Evolutionary conservation across 192 early-diverging fungal genomes (phyloP).

Genomic region (Coemansia sp.): DNA sequence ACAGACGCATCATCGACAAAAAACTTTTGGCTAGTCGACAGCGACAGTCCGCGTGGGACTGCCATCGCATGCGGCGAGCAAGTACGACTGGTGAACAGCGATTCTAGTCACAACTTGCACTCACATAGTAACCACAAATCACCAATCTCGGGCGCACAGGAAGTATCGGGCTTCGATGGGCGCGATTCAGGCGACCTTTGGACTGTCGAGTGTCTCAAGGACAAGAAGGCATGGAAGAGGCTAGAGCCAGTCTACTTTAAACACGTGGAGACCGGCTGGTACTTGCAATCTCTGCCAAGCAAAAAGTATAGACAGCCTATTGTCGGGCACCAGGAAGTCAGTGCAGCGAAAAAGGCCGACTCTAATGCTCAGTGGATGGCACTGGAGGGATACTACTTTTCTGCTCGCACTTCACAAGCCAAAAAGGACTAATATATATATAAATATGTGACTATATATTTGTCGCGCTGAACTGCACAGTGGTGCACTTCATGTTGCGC

Average conservation of each 20-base stretch:
- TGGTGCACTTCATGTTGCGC: conserved; percentile 58
- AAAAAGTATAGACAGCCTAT: conserved; percentile 52
- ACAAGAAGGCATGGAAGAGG: conserved; percentile 23
- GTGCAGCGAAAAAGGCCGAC: conserved; percentile 36
- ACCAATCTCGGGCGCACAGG: conserved; percentile 46
- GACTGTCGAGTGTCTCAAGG: conserved; percentile 38
- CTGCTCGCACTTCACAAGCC: not conserved
- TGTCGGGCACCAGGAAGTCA: conserved; percentile 46
- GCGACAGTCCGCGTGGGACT: conserved; percentile 11
- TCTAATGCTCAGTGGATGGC: conserved; percentile 50
- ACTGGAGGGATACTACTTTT: conserved; percentile 40
- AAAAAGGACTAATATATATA: not conserved
- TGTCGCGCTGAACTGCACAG: conserved; percentile 6
- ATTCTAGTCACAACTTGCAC: conserved; percentile 42
- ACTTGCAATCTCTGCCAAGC: conserved; percentile 34
- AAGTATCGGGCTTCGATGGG: conserved; percentile 51
- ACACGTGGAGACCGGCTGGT: conserved; percentile 38
- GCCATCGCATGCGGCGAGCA: conserved; percentile 21
- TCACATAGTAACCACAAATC: conserved; percentile 43
- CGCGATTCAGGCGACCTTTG: conserved; percentile 48
- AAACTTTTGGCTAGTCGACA: conserved; percentile 35
- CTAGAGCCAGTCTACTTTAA: conserved; percentile 30
- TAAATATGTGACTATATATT: not conserved
- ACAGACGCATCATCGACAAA: conserved; percentile 22
- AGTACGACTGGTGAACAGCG: conserved; percentile 45